Conservation (phyloP, 345 rosid species). For the Gossypium longicalyx region DNA sequence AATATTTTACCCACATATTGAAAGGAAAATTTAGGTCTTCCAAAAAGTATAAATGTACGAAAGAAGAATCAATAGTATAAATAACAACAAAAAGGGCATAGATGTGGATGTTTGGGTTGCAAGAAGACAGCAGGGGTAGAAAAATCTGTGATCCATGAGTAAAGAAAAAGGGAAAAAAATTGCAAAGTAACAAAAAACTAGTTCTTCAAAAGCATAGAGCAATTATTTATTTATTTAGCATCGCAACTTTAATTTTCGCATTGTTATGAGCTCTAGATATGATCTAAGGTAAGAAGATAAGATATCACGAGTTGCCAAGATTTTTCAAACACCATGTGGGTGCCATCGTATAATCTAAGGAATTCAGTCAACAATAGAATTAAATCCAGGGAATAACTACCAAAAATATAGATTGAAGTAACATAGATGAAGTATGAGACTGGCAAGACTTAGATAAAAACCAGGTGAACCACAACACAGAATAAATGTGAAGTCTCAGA, state of each 20-base stretch:
- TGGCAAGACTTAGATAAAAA: background rate
- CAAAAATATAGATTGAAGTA: background rate
- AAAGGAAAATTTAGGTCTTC: constrained; percentile 4
- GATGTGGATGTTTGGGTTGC: background rate
- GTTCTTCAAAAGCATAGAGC: background rate
- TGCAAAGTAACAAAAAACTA: background rate
- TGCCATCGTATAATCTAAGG: background rate
- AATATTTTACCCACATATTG: background rate
- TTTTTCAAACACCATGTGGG: background rate
- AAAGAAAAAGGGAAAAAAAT: background rate
- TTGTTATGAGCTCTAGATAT: background rate
- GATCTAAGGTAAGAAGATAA: background rate
- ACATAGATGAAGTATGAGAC: background rate
- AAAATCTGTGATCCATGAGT: background rate
- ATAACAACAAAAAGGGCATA: background rate
- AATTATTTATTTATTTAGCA: background rate
- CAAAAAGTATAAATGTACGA: background rate
- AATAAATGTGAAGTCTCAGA: background rate
- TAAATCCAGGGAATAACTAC: background rate
- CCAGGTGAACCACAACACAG: background rate
- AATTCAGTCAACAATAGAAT: background rate
- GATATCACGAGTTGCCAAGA: background rate
- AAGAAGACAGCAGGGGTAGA: background rate
- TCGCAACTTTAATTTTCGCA: background rate
- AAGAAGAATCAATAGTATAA: background rate